Evolutionary conservation across 257 asterid species (phyloP), one percentile per base, ranked within the genome.

Genomic region (Sherardia arvensis): DNA sequence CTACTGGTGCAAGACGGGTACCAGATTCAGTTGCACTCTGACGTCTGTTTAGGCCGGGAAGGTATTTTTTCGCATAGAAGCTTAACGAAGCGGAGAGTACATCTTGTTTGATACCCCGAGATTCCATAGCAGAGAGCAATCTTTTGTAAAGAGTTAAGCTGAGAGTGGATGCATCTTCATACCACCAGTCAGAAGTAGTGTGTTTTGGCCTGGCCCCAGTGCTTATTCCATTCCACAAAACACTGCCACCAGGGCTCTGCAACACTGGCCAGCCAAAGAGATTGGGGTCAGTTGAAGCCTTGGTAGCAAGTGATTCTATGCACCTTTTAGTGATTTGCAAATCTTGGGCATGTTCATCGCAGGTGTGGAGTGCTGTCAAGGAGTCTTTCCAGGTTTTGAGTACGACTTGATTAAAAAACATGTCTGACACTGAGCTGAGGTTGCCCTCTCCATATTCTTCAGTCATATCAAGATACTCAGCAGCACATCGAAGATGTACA

Each of bases 171-270:
- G 89, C 97, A 59, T 89, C 99, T 67, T 92, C 99, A n/a, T 78
- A 89, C 99, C 99, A 92, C 99, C 99, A 92, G 74, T 92, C 97
- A 5, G 92, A 77, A 59, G 80, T 82, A 11, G 85, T 57, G 56
- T 76, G 74, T 63, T 78, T 84, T 23, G 88, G 95, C 60, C 94
- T 84, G 53, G 97, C 97, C 0, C 99, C 99, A 1, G 99, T 89
- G 89, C 99, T 92, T 66, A 92, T 89, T 55, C 99, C 99, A 53
- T 92, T 92, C 99, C 99, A 92, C 75, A 92, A 55, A 34, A 92
- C 85, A 58, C 95, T 89, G 15, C 98, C 97, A 27, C 98, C 97
- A 0, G 98, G 98, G 57, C 98, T 91, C 83, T 91, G 98, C 95
- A 91, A 85, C n/a, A 89, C 73, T 3, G 99, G 97, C 99, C 99